Evolutionary conservation across 192 early-diverging fungal species (phyloP).

Genomic region (Coemansia sp.): DNA sequence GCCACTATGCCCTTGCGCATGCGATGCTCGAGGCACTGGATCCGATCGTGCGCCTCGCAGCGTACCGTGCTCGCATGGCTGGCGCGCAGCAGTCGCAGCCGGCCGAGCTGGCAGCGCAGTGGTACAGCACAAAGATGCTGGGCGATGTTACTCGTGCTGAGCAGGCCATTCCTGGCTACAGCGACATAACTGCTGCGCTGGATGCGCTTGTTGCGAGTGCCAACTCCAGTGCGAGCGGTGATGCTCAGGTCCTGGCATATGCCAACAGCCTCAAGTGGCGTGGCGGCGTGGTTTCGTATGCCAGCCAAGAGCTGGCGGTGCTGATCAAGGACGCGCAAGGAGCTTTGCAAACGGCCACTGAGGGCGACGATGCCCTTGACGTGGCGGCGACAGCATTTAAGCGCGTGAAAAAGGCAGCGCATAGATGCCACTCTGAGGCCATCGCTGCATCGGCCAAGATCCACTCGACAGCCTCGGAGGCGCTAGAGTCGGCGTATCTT

Average conservation of each 20-base stretch:
- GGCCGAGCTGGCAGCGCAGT: constrained; percentile 32
- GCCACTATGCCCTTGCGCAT: constrained; percentile 35
- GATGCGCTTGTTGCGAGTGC: constrained; percentile 6
- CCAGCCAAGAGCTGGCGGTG: constrained; percentile 24
- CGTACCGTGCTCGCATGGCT: constrained; percentile 39
- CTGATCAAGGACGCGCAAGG: constrained; percentile 19
- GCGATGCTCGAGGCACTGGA: constrained; percentile 34
- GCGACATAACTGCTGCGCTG: constrained; percentile 11
- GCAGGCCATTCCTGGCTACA: constrained; percentile 15
- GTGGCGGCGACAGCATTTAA: constrained; percentile 8
- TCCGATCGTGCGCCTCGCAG: constrained; percentile 45
- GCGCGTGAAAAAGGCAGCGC: constrained; percentile 22
- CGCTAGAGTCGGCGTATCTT: constrained; percentile 32
- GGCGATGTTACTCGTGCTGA: constrained; percentile 15
- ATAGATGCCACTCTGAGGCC: constrained; percentile 24
- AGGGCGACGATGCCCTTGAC: constrained; percentile 7
- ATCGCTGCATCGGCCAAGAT: constrained; percentile 26
- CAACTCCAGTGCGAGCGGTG: neutral
- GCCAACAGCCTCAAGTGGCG: constrained; percentile 38
- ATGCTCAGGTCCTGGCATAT: constrained; percentile 5
- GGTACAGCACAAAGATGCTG: constrained; percentile 25
- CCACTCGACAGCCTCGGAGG: constrained; percentile 27
- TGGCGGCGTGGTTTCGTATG: constrained; percentile 25
- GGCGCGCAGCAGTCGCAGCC: constrained; percentile 36
- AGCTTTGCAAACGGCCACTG: constrained; percentile 5